Base-by-base conservation (phyloP, 768 basidiomycete species). In the Leccinellum albellum region DNA sequence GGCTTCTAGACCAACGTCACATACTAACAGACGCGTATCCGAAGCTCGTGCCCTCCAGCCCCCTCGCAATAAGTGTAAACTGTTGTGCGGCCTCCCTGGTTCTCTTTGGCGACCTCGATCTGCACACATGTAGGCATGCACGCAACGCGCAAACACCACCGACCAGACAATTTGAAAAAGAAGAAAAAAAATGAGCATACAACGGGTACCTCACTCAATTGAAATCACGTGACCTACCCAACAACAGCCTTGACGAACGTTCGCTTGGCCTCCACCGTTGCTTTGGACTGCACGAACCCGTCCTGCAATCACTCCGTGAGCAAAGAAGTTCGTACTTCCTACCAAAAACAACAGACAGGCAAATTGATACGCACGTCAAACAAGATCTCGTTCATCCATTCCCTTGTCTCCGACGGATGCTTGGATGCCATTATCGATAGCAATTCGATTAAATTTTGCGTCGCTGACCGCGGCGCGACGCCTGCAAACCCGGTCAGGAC, bases 1-100 rank as follows among this genome's bases (percentile, higher is more conserved):
- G n/a, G n/a, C n/a, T n/a, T n/a, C 14, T 15, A 14, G 32, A 14
- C 6, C 37, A n/a, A 40, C 17, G 4, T 42, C 40, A 40, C 80
- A 83, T 82, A 33, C 78, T 76, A 52, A 84, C 75, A 4, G 86
- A 84, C 2, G 91, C 84, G 70, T 89, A 92, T 8, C 93, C 93
- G 70, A 94, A 95, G 58, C 83, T 86, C 9, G 91, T 88, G 8
- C 88, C 90, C 62, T 91, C 91, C 55, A 94, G 71, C 3, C 93
- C 93, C 65, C 93, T 75, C 12, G 91, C 88, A 20, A 96, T 81
- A 0, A 96, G 78, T 1, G 88, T 87, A 70, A 96, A 94, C 60
- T 95, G 90, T 61, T 93, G 86, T 12, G 91, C 86, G 0, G 93
- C 92, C 37, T 94, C 92, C 60, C 88, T 77, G 33, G 86, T 91